Evolutionary conservation across 2,329 filamentous ascomycete species (phyloP).

Genomic region (Meredithiella fracta): DNA sequence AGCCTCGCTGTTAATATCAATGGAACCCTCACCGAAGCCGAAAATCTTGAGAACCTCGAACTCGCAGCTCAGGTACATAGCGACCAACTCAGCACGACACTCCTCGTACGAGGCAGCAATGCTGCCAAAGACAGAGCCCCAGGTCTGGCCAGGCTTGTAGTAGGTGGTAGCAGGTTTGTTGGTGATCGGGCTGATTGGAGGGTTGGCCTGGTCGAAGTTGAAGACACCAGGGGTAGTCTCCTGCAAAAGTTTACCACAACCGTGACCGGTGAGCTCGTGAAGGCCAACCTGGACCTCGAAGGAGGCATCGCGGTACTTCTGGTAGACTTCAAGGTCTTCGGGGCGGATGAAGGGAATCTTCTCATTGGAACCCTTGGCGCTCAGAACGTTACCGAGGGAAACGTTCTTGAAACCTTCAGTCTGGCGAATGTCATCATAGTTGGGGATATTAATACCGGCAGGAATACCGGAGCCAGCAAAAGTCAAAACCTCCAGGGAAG

Average conservation of each 20-base stretch:
- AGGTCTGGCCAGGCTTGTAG: slow-evolving; percentile 92
- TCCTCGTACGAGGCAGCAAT: slow-evolving; percentile 72
- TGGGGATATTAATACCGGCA: slow-evolving; percentile 51
- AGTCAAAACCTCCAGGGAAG: slow-evolving; percentile 76
- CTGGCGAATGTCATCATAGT: slow-evolving; percentile 65
- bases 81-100: slow-evolving; percentile 83
- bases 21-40: slow-evolving; percentile 64
- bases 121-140: slow-evolving; percentile 80
- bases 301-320: slow-evolving; percentile 67
- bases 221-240: slow-evolving; percentile 67
- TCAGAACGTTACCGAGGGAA: slow-evolving; percentile 81
- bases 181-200: slow-evolving; percentile 65
- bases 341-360: slow-evolving; percentile 78
- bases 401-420: slow-evolving; percentile 84
- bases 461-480: slow-evolving; percentile 52
- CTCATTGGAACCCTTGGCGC: slow-evolving; percentile 82
- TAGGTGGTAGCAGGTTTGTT: slow-evolving; percentile 60
- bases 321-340: slow-evolving; percentile 60
- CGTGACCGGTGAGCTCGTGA: slow-evolving; percentile 74
- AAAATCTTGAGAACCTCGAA: slow-evolving; percentile 82
- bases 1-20: slow-evolving; percentile 57
- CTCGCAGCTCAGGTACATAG: slow-evolving; percentile 80
- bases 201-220: slow-evolving; percentile 76
- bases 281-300: slow-evolving; percentile 95
- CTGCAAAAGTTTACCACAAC: slow-evolving; percentile 84